These are phyloP conservation scores for Fusarium austroafricanum DNA, from an alignment of 2,329 filamentous ascomycete genomes.

Conservation along the genomic window DNA sequence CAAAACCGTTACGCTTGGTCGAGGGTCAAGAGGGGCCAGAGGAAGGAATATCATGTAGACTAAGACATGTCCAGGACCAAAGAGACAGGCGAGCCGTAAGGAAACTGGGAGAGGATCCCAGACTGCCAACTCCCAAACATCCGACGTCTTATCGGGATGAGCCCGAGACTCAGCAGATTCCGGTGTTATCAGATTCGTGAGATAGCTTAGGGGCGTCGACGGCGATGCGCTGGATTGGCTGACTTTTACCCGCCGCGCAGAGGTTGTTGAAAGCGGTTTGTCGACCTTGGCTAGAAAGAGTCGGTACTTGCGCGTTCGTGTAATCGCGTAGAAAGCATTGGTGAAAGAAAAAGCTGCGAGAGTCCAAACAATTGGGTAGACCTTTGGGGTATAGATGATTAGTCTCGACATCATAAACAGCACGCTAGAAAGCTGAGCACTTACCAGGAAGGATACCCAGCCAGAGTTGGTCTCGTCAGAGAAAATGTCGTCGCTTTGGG, in stretches of 20 bases:
- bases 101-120: slow-evolving; percentile 94
- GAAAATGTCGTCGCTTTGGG: slow-evolving; percentile 82
- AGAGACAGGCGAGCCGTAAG: slow-evolving; percentile 85
- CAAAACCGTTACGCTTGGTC: slow-evolving; percentile 86
- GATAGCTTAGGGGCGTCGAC: slow-evolving; percentile 80
- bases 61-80: slow-evolving; percentile 93
- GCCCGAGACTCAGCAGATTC: slow-evolving; percentile 83
- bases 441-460: slow-evolving; percentile 71
- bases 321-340: slow-evolving; percentile 87
- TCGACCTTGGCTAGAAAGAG: slow-evolving; percentile 91
- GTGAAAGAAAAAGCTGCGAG: slow-evolving; percentile 73
- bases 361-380: slow-evolving; percentile 76
- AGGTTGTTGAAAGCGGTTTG: slow-evolving; percentile 79
- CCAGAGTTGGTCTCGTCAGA: slow-evolving; percentile 73
- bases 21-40: slow-evolving; percentile 77
- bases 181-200: slow-evolving; percentile 74
- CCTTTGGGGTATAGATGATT: slow-evolving; percentile 56
- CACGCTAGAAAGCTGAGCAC: slow-evolving; percentile 43
- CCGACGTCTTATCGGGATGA: slow-evolving; percentile 81
- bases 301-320: slow-evolving; percentile 85
- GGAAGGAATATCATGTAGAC: slow-evolving; percentile 92
- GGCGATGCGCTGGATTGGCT: slow-evolving; percentile 75
- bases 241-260: slow-evolving; percentile 87
- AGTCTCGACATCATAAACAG: slow-evolving; percentile 11
- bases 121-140: slow-evolving; percentile 94